Conservation (phyloP, 2,329 filamentous ascomycete genomes). For the Scleromitrula shiraiana region DNA sequence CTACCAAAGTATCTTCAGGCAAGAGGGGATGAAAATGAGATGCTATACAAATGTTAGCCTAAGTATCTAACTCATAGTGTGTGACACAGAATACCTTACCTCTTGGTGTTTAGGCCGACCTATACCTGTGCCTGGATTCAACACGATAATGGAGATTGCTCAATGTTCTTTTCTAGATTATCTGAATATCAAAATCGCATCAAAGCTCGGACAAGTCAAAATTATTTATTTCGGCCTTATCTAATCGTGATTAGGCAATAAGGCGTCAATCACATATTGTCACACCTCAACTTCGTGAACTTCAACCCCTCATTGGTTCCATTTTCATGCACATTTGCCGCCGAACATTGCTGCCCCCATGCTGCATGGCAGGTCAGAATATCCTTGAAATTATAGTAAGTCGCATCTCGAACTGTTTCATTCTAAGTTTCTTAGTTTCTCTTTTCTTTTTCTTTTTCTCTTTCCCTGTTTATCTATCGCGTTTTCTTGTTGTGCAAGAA, state of each 20-base stretch:
- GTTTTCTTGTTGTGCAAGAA: not conserved
- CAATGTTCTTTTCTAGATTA: not conserved
- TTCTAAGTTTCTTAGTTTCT: not conserved
- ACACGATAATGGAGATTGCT: not conserved
- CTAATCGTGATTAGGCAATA: conserved; percentile 5
- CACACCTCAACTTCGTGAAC: conserved; percentile 1
- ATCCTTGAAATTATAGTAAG: not conserved
- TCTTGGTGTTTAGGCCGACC: not conserved
- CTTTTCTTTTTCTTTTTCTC: not conserved
- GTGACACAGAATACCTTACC: not conserved
- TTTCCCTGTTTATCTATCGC: not conserved
- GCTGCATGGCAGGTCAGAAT: conserved; percentile 1
- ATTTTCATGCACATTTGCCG: conserved; percentile 7
- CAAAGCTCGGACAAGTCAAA: conserved; percentile 1
- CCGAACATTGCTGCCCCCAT: conserved; percentile 4
- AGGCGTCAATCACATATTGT: not conserved
- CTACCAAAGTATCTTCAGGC: conserved; percentile 3
- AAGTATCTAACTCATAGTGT: not conserved
- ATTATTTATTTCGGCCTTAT: conserved; percentile 10
- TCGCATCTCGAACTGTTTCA: not conserved
- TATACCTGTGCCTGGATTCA: not conserved
- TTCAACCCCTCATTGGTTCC: conserved; percentile 2
- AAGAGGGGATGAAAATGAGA: not conserved
- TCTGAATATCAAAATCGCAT: not conserved
- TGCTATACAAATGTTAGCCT: not conserved